phyloP scores from a whole-genome alignment of 768 basidiomycete genomes.

The Mycena metata region DNA sequence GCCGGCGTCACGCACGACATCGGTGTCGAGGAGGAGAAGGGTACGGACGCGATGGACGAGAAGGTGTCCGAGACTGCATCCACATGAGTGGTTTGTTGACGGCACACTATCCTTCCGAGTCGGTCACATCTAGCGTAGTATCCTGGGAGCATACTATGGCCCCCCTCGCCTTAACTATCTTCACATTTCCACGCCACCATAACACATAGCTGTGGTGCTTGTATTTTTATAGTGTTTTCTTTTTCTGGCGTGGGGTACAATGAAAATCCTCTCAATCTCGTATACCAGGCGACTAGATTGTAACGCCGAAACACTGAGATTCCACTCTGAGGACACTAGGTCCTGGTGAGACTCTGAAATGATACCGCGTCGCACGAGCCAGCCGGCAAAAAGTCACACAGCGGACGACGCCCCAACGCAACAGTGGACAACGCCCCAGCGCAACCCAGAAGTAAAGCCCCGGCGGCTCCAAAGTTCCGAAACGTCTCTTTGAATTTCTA shows the following conservation, averaged over 20 bases:
- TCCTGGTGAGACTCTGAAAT: too few relatives aligned
- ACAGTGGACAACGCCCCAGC: too few relatives aligned
- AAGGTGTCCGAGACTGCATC: constrained; percentile 45
- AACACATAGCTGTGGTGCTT: constrained; percentile 1
- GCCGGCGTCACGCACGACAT: constrained; percentile 45
- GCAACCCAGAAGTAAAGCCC: too few relatives aligned
- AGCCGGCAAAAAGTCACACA: too few relatives aligned
- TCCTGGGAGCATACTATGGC: neutral
- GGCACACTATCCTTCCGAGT: neutral
- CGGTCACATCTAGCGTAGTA: neutral
- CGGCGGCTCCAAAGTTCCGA: too few relatives aligned
- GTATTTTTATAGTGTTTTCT: neutral
- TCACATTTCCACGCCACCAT: neutral
- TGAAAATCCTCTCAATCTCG: neutral
- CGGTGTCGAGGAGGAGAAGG: constrained; percentile 19
- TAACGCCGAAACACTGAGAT: too few relatives aligned
- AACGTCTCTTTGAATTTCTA: constrained; percentile 15
- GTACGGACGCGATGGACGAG: constrained; percentile 44
- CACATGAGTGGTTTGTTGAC: neutral
- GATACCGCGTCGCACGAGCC: too few relatives aligned
- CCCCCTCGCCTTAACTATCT: neutral
- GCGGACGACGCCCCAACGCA: too few relatives aligned
- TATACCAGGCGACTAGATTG: too few relatives aligned
- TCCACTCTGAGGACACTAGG: too few relatives aligned
- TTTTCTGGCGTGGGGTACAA: neutral